Base-by-base conservation (phyloP, 2,329 filamentous ascomycete genomes). In the Helminthosporium solani region DNA sequence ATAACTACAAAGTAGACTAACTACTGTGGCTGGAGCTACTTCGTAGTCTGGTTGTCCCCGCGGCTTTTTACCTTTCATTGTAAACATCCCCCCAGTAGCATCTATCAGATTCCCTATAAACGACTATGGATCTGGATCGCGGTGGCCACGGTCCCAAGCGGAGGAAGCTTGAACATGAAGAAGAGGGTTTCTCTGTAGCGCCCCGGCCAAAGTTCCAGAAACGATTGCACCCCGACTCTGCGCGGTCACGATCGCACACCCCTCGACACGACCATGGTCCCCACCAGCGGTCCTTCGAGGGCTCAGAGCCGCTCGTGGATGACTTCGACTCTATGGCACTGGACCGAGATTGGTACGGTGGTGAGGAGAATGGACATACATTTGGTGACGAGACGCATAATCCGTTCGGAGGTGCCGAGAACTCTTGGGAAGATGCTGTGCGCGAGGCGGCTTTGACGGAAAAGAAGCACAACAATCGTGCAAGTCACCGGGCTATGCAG, bases 311-410 rank as follows among this genome's bases (percentile, higher is more conserved):
- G 2, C 74, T 75, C 12, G 76, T 83, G 12, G 77, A 80, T 27
- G 80, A 86, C 31, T 82, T 88, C 50, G 88, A 95, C 53, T 81
- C 83, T 15, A 81, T 81, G 52, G 88, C 85, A 8, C 76, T 96
- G 44, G 91, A 96, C 66, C 83, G 91, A 51, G 91, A 96, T 70
- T 96, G 91, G 91, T 96, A 96, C 62, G 85, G 83, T 18, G 88
- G 88, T 38, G 90, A 95, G 63, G 90, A 96, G 66, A 84, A 86
- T 46, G 88, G 86, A 20, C 88, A 95, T 63, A 87, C 86, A 0
- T 88, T 96, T 61, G 91, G 90, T 54, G 91, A 96, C 64, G 91
- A 96, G 53, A 79, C 84, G n/a, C 90, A 96, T 70, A 95, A 96
- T 63, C 91, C 90, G 0, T 96, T 96, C 63, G 89, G 88, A 8